Evolutionary conservation across 2,329 filamentous ascomycete genomes (phyloP), one percentile per base, ranked within the genome.

Genomic region (Paraphaeosphaeria minitans): DNA sequence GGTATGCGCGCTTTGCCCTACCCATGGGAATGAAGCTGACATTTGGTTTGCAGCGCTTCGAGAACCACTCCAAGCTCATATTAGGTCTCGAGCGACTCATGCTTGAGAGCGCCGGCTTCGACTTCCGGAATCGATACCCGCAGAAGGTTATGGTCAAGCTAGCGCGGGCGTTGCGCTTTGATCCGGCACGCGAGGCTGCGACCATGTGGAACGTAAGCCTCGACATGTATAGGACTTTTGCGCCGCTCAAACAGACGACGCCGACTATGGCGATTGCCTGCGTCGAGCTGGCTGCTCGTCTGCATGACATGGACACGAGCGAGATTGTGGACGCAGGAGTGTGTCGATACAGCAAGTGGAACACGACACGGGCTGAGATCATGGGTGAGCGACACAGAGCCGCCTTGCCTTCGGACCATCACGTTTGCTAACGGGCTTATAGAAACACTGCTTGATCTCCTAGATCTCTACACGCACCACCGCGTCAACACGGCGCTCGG

Each of bases 401-500:
- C 22, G 19, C 33, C 19, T n/a, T 6, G 35, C 3, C 29, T 24
- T 13, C n/a, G 4, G 41, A 12, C 19, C 14, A 7, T 22, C 41
- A 13, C 16, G 2, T 13, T 19, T 31, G 21, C 61, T 65, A 41
- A 69, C 54, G 14, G 5, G 14, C 4, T 4, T 86, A 29, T 84
- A 79, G 94, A 98, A 82, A 94, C 92, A 0, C 85, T 97, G 68
- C 86, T 97, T 41, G 95, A 98, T 72, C 83, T 97, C 0, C 84
- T 98, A 27, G 94, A 99, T 71, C 84, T 98, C 2, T 98, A 97
- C 76, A 95, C 92, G 0, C 91, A 96, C 71, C 89, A 96, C 72
- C 86, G 87, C 55, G 85, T 86, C 65, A 82, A 84, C 53, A 97
- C 93, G 35, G 87, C 89, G 52, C 82, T 97, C 21, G 93, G 93